Evolutionary conservation across 345 rosid species (phyloP).

Genomic region (Mallotus nudiflorus): DNA sequence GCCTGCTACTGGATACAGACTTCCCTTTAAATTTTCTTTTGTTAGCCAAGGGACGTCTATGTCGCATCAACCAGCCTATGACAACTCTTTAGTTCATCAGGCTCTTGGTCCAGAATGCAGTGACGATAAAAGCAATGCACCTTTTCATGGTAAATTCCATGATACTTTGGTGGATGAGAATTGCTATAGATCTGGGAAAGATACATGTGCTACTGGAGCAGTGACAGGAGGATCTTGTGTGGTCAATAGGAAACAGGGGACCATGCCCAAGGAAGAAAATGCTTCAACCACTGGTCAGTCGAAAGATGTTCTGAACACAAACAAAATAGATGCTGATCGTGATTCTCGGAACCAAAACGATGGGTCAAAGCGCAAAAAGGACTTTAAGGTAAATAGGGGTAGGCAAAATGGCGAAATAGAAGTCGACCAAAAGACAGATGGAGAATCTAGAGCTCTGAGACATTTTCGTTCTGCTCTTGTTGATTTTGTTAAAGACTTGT

Average conservation of each 20-base stretch:
- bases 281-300: constrained; percentile 40
- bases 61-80: constrained; percentile 36
- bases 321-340: constrained; percentile 31
- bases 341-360: constrained; percentile 42
- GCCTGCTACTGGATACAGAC: constrained; percentile 33
- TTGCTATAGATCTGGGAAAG: constrained; percentile 35
- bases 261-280: constrained; percentile 45
- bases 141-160: constrained; percentile 37
- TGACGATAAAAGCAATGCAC: constrained; percentile 49
- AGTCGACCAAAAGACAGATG: constrained; percentile 47
- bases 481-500: constrained; percentile 60
- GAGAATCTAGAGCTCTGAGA: constrained; percentile 54
- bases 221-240: constrained; percentile 49
- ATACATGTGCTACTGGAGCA: constrained; percentile 31
- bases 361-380: constrained; percentile 42
- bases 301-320: constrained; percentile 37
- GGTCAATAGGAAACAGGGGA: constrained; percentile 43
- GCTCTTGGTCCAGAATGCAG: constrained; percentile 30
- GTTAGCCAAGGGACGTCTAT: constrained; percentile 39
- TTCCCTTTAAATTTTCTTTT: constrained; percentile 35
- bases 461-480: constrained; percentile 63
- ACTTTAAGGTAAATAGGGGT: constrained; percentile 33
- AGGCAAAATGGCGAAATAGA: constrained; percentile 38
- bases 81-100: constrained; percentile 30
- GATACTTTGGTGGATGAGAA: constrained; percentile 40